Evolutionary conservation across 768 basidiomycete genomes (phyloP).

Genomic region (Leucosporidium creatinivorum): DNA sequence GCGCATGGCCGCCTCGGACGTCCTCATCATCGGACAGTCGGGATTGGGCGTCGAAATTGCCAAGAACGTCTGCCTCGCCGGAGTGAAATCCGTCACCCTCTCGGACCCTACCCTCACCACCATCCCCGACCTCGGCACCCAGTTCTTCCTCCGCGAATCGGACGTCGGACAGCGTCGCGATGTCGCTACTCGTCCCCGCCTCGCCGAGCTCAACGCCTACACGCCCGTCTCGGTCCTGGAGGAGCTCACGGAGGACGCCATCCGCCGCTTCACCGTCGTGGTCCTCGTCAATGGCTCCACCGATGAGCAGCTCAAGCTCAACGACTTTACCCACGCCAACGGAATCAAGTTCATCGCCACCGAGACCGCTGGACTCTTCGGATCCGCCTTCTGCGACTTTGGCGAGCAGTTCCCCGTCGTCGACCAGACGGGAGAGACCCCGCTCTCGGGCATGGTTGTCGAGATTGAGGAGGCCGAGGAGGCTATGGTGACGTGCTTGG

Average conservation of each 20-base stretch:
- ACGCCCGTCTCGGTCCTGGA: constrained; percentile 86
- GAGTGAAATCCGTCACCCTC: constrained; percentile 93
- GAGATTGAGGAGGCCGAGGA: constrained; percentile 85
- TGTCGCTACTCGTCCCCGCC: constrained; percentile 71
- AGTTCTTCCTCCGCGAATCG: constrained; percentile 88
- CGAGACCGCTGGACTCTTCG: constrained; percentile 88
- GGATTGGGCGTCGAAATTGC: constrained; percentile 96
- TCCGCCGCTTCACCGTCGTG: constrained; percentile 67
- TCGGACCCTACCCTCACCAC: constrained; percentile 85
- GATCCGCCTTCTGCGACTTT: constrained; percentile 93
- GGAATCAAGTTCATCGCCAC: constrained; percentile 86
- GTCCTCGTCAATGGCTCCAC: constrained; percentile 65
- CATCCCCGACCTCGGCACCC: constrained; percentile 84
- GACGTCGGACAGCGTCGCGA: constrained; percentile 86
- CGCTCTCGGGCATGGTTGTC: constrained; percentile 89
- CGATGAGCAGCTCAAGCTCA: constrained; percentile 82
- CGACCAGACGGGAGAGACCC: constrained; percentile 95
- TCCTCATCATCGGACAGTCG: constrained; percentile 82
- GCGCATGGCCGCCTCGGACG: constrained; percentile 92
- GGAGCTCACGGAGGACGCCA: constrained; percentile 71
- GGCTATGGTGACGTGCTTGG: constrained; percentile 90
- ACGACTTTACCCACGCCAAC: constrained; percentile 86
- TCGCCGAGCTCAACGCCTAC: constrained; percentile 91
- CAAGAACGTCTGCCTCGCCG: constrained; percentile 89
- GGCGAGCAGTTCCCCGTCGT: constrained; percentile 89